Evolutionary conservation across 2,329 filamentous ascomycete species (phyloP), one percentile per base, ranked within the genome.

Genomic region (Orbilia brochopaga): DNA sequence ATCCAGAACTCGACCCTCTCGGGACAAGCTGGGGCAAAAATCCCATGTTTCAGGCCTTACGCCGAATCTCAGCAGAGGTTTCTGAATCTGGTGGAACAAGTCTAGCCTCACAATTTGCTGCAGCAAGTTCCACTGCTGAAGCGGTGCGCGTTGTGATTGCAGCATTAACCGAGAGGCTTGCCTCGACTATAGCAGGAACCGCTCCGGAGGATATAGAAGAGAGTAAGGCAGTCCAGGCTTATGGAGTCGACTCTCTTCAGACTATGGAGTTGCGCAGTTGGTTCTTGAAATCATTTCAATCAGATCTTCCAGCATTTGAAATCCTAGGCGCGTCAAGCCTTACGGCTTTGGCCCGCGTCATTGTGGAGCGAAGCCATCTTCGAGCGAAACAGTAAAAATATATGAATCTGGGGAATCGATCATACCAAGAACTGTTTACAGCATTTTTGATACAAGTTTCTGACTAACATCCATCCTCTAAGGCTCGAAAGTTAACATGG

Each of bases 201-300:
- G 40, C 48, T n/a, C 30, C 56, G 1, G 6, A 67, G 6, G 50
- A 61, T 10, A 52, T 60, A 5, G 63, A 67, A 32, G 48, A 50
- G 2, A 56, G 27, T 30, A 67, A 67, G n/a, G n/a, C 40, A 15
- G 50, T 67, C 0, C 56, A 67, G 44, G 56, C 50, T 2, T 67
- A 61, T 15, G 63, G 63, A 1, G 40, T 67, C 13, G 56, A 67
- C 44, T 61, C 63, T 5, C 15, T 67, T 2, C 63, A 67, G 32
- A 67, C 63, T 3, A 67, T 61, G 56, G 63, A 67, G 32, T 19
- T 61, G n/a, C 17, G 50, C 4, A 56, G 56, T 24, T 61, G 63
- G 63, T 61, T 67, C 27, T 56, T 67, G 17, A 67, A 61, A 8
- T 56, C 19, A n/a, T 67, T 67, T 10, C 24, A 27, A 13, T 61